phyloP scores from a whole-genome alignment of 805 yeast genomes.

The Candida ovalis region DNA sequence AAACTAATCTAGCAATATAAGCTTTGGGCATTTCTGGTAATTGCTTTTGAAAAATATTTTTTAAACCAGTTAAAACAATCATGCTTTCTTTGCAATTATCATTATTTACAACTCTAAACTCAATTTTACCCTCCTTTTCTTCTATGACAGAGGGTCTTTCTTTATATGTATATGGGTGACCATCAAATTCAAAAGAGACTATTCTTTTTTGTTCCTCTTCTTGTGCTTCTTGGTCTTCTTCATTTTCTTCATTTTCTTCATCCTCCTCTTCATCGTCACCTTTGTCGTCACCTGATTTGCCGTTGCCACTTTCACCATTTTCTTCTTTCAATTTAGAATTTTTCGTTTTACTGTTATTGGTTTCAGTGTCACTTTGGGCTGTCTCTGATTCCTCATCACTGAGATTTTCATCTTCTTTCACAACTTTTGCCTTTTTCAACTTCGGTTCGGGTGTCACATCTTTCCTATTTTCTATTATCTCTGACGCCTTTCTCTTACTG shows the following conservation, averaged over 20 bases:
- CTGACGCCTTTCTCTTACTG: conserved; percentile 5
- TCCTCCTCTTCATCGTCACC: conserved; percentile 22
- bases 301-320: conserved; percentile 7
- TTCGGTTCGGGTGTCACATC: not conserved
- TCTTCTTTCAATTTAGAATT: conserved; percentile 14
- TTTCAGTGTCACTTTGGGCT: not conserved
- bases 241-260: conserved; percentile 26
- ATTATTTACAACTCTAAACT: conserved; percentile 93
- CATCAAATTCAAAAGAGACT: conserved; percentile 61
- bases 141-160: conserved; percentile 94
- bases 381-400: not conserved
- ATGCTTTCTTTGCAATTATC: conserved; percentile 83
- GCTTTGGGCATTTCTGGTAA: conserved; percentile 98
- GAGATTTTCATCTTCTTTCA: conserved; percentile 11
- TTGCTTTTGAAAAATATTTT: conserved; percentile 95
- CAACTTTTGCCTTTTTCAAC: conserved; percentile 1
- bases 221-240: conserved; percentile 30
- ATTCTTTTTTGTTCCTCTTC: conserved; percentile 42
- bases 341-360: conserved; percentile 6
- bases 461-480: not conserved
- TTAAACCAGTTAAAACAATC: conserved; percentile 90
- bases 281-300: conserved; percentile 15
- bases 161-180: conserved; percentile 73
- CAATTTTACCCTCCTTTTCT: conserved; percentile 89
- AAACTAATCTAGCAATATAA: conserved; percentile 89